Evolutionary conservation across 106 monocot genomes (phyloP).

Genomic region (Dioscorea dumetorum): DNA sequence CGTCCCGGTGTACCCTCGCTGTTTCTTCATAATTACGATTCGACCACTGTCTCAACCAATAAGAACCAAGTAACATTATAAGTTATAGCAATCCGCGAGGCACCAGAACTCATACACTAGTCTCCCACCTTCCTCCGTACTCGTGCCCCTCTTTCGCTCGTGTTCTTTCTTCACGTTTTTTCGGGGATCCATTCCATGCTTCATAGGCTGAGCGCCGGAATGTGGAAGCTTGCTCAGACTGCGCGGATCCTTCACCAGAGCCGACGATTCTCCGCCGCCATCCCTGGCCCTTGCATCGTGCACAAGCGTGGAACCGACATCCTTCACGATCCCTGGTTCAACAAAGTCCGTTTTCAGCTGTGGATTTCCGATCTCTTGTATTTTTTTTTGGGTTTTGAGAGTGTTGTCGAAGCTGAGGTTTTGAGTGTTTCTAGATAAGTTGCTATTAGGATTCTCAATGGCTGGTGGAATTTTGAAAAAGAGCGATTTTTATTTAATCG

Average conservation of each 20-base stretch:
- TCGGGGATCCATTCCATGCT: not conserved
- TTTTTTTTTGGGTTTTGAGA: not conserved
- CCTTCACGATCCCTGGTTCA: conserved; percentile 98
- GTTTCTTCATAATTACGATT: too few species aligned
- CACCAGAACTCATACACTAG: not conserved
- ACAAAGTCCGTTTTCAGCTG: conserved; percentile 44
- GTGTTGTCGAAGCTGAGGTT: not conserved
- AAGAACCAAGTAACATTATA: not conserved
- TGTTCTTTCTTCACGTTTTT: not conserved
- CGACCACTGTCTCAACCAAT: not conserved
- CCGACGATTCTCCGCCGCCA: conserved; percentile 52
- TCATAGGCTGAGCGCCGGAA: conserved; percentile 3
- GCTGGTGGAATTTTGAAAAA: too few species aligned
- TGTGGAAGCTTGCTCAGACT: conserved; percentile 54
- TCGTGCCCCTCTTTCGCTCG: too few species aligned
- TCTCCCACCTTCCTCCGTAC: too few species aligned
- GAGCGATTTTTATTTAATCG: too few species aligned
- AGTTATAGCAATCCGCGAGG: not conserved
- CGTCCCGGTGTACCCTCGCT: too few species aligned
- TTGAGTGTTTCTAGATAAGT: not conserved
- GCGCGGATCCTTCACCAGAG: conserved; percentile 38
- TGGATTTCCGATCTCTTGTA: not conserved
- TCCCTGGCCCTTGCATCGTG: conserved; percentile 86
- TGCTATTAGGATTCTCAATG: too few species aligned
- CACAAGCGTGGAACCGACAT: conserved; percentile 96